Evolutionary conservation across 306 rosid species (phyloP).

Genomic region (Sesbania bispinosa): DNA sequence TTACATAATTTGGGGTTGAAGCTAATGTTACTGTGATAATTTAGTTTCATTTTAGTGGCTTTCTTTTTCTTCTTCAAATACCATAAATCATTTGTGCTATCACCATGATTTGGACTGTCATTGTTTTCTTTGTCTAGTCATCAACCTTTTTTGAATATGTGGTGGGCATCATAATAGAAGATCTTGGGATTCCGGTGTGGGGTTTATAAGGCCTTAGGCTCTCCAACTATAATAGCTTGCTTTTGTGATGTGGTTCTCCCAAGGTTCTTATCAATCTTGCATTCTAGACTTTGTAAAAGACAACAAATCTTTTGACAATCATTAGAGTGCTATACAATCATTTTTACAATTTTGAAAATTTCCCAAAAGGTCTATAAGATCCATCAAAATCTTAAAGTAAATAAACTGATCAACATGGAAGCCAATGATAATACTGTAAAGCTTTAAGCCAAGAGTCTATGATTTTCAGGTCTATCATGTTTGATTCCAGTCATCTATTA

Average conservation of each 20-base stretch:
- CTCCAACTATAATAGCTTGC: too few relatives aligned
- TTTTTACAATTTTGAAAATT: neutral
- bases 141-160: neutral
- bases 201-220: too few relatives aligned
- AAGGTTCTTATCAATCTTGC: too few relatives aligned
- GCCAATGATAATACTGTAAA: neutral
- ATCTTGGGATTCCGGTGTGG: too few relatives aligned
- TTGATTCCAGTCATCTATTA: neutral
- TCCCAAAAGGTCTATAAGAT: neutral
- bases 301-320: neutral
- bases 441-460: neutral
- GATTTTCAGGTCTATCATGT: neutral
- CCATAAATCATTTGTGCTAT: neutral
- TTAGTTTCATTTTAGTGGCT: neutral
- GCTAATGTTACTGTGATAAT: neutral
- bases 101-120: neutral
- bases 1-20: neutral
- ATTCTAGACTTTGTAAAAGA: neutral
- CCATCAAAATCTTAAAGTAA: neutral
- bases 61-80: neutral
- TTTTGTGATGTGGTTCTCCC: too few relatives aligned
- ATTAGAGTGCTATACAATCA: neutral
- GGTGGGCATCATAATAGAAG: neutral
- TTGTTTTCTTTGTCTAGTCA: neutral
- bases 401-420: neutral